Percentiles rank a stretch among this genome's conserved stretches.
These are phyloP conservation scores for Xylogone sp. DNA, from an alignment of 2,329 filamentous ascomycete species.

Conservation along the genomic window DNA sequence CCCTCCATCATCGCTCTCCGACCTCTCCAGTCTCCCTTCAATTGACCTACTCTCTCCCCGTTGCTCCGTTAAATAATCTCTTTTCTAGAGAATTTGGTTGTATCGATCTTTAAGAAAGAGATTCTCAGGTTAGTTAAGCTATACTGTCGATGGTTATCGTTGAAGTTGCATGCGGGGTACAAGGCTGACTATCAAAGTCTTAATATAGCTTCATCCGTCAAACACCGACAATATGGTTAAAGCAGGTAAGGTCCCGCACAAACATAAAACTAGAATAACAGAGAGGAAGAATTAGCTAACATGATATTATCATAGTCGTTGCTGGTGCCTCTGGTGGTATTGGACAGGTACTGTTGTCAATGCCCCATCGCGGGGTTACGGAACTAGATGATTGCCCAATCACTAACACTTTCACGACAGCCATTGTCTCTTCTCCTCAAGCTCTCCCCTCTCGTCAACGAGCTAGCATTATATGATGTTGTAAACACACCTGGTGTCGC, in stretches of 20 bases:
- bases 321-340: constrained; percentile 97
- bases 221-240: constrained; percentile 49
- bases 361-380: constrained; percentile 3
- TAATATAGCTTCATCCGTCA: neutral
- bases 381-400: constrained; percentile 11
- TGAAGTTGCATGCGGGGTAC: constrained; percentile 19
- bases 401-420: constrained; percentile 41
- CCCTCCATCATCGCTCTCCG: neutral
- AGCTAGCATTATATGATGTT: constrained; percentile 98
- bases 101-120: neutral
- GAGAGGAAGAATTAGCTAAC: neutral
- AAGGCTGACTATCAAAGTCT: neutral
- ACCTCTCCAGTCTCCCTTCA: neutral
- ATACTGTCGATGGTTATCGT: neutral
- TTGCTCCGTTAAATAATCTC: neutral
- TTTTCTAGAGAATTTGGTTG: neutral
- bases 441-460: constrained; percentile 79
- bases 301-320: constrained; percentile 52
- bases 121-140: constrained; percentile 10
- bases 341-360: constrained; percentile 69
- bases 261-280: neutral
- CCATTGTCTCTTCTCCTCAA: constrained; percentile 96
- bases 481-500: constrained; percentile 97
- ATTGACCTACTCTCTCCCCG: neutral
- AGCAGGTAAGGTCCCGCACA: constrained; percentile 44